A percentile compares a stretch with the other conserved stretches of the same genome.
These are phyloP conservation scores for Ottelia alismoides DNA, from an alignment of 106 monocot species.

Conservation along the genomic window DNA sequence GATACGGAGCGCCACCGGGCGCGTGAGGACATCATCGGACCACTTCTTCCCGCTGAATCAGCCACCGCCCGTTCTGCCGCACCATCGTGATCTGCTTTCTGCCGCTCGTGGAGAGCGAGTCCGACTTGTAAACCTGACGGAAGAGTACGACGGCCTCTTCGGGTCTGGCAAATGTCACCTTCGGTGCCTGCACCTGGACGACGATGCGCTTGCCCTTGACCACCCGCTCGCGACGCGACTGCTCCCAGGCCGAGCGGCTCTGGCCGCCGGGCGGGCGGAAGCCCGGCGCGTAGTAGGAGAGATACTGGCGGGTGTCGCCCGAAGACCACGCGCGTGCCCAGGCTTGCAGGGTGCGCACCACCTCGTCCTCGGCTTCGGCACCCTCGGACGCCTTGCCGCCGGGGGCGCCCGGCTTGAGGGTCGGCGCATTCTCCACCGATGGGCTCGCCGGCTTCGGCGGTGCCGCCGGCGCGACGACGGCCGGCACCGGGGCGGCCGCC, in stretches of 20 bases:
- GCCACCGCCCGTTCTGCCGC: not conserved
- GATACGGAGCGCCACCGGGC: not conserved
- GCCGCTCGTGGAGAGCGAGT: no score
- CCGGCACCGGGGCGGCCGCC: no score
- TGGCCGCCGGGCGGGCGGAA: not conserved
- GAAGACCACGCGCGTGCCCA: not conserved
- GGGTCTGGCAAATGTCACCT: not conserved
- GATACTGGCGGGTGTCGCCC: not conserved
- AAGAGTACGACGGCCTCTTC: not conserved
- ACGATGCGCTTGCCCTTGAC: not conserved
- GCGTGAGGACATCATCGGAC: not conserved
- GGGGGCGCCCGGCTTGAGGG: not conserved
- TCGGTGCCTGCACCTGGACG: not conserved
- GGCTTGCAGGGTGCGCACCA: not conserved
- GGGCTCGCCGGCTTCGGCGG: not conserved
- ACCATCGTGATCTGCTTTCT: not conserved
- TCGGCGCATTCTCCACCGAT: not conserved
- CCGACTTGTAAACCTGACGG: not conserved
- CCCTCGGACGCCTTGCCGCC: not conserved
- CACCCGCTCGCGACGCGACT: not conserved
- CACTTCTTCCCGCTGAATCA: not conserved
- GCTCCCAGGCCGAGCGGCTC: not conserved
- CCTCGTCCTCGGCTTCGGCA: not conserved
- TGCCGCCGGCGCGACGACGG: not conserved
- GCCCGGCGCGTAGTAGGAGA: not conserved